Evolutionary conservation across 202 grass and related monocot genomes (phyloP).

Genomic region (Setaria viridis): DNA sequence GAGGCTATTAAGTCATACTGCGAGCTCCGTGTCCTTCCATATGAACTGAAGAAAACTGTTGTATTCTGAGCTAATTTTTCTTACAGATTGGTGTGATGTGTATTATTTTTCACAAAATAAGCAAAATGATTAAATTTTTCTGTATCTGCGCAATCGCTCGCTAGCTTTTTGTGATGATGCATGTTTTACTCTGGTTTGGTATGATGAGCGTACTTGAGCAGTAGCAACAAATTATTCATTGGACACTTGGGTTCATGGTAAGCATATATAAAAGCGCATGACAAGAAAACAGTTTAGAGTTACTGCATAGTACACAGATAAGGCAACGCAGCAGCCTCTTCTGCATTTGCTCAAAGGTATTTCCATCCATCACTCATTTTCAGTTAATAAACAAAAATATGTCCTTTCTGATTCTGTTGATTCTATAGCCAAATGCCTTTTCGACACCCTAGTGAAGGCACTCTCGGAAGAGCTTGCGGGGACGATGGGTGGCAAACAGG

Average conservation of each 20-base stretch:
- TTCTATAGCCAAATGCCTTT: slow-evolving; percentile 65
- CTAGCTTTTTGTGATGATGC: background rate
- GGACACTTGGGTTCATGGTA: background rate
- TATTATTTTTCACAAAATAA: background rate
- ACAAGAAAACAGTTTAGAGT: background rate
- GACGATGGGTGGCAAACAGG: slow-evolving; percentile 55
- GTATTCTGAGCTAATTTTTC: slow-evolving; percentile 53
- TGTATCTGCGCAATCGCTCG: background rate
- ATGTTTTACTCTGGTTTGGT: background rate
- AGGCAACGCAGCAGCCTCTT: background rate
- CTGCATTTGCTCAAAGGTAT: slow-evolving; percentile 70
- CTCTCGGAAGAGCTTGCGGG: slow-evolving; percentile 72
- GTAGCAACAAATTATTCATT: background rate
- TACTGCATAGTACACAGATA: background rate
- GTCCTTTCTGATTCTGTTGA: slow-evolving; percentile 19
- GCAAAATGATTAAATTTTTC: slow-evolving; percentile 34
- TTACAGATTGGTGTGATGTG: background rate
- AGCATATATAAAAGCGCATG: background rate
- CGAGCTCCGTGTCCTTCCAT: slow-evolving; percentile 86
- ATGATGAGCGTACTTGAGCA: slow-evolving; percentile 13
- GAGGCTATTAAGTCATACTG: slow-evolving; percentile 93
- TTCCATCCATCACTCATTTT: background rate
- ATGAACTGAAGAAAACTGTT: slow-evolving; percentile 81
- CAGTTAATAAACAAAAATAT: background rate
- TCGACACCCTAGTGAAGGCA: slow-evolving; percentile 61